phyloP scores from a whole-genome alignment of 768 basidiomycete genomes.

The Suillus bovinus region DNA sequence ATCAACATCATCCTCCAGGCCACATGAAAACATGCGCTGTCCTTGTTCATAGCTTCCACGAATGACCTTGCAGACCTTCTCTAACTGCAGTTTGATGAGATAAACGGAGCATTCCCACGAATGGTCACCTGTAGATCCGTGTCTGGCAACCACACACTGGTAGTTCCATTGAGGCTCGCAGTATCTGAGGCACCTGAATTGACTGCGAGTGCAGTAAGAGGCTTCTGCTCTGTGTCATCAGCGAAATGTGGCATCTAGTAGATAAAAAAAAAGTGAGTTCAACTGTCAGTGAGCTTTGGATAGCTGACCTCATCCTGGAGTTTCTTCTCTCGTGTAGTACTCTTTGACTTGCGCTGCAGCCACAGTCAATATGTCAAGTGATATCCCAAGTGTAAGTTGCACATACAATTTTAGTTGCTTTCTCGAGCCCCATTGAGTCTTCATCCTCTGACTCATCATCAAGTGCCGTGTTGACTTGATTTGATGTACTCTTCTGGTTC shows the following conservation, averaged over 20 bases:
- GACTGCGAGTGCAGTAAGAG: neutral
- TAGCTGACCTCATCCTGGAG: conserved; percentile 2
- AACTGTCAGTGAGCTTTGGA: neutral
- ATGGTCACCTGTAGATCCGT: neutral
- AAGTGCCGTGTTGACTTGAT: neutral
- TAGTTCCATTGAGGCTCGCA: neutral
- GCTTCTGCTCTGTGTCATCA: neutral
- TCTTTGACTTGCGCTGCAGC: neutral
- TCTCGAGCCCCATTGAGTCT: too few species aligned
- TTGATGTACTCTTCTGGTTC: neutral
- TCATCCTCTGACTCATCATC: neutral
- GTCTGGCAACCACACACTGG: neutral
- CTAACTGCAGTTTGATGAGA: neutral
- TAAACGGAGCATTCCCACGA: neutral
- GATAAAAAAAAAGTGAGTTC: neutral
- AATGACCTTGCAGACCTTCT: neutral
- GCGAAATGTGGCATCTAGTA: neutral
- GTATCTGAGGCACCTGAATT: neutral
- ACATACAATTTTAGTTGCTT: too few species aligned
- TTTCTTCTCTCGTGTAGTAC: neutral
- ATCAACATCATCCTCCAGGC: neutral
- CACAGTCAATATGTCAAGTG: too few species aligned
- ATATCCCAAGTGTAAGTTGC: too few species aligned
- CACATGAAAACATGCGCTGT: neutral
- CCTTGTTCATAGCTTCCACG: conserved; percentile 1